phyloP scores from a whole-genome alignment of 768 basidiomycete genomes.

The Amyloporia xantha region DNA sequence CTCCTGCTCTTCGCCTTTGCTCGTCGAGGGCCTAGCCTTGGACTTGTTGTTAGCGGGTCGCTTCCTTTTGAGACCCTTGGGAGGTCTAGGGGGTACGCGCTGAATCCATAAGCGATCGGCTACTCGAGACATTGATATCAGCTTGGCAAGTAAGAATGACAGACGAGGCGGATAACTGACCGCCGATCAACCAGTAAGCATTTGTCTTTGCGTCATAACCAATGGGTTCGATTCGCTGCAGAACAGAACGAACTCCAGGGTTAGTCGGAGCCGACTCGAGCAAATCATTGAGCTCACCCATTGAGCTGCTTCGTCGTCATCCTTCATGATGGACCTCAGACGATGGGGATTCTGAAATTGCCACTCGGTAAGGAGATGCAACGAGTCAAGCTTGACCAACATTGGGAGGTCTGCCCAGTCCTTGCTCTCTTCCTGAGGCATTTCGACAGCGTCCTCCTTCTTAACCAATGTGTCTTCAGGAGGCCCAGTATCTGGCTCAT shows the following conservation, averaged over 20 bases:
- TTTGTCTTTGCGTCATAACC: constrained; percentile 76
- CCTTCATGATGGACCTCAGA: constrained; percentile 66
- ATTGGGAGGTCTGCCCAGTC: constrained; percentile 71
- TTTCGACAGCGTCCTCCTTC: constrained; percentile 6
- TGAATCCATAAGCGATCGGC: constrained; percentile 86
- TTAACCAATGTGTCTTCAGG: constrained; percentile 6
- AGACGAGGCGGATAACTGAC: constrained; percentile 36
- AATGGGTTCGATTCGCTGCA: constrained; percentile 76
- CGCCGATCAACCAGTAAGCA: constrained; percentile 82
- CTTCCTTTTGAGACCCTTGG: constrained; percentile 35
- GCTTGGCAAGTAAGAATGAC: constrained; percentile 4
- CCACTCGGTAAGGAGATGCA: constrained; percentile 76
- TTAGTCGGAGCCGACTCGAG: neutral
- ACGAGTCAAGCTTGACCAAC: constrained; percentile 65
- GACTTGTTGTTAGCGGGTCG: constrained; percentile 23
- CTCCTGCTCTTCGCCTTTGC: constrained; percentile 15
- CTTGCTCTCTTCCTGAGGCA: constrained; percentile 30
- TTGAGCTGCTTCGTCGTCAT: constrained; percentile 66
- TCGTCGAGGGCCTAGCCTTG: constrained; percentile 13
- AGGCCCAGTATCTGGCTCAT: neutral
- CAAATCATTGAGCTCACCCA: too few relatives aligned
- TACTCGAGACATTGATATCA: constrained; percentile 24
- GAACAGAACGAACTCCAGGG: constrained; percentile 1
- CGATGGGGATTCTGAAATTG: constrained; percentile 76
- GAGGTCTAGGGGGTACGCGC: constrained; percentile 50